A percentile compares a stretch with the other conserved stretches of the same genome.
phyloP scores from a whole-genome alignment of 192 early-diverging fungal genomes.

The Podila epigama region DNA sequence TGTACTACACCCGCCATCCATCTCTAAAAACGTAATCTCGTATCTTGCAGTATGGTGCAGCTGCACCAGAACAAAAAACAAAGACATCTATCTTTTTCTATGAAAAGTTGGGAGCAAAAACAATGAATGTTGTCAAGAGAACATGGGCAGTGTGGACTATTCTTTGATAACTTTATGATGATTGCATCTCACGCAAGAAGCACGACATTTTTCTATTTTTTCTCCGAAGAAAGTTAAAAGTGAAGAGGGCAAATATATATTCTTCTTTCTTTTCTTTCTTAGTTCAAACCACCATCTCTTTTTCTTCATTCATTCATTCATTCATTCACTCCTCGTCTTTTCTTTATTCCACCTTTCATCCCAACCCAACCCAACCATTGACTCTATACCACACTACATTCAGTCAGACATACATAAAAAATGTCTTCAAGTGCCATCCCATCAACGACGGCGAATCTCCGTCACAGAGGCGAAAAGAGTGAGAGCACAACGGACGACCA shows the following conservation, averaged over 20 bases:
- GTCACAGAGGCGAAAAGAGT: neutral
- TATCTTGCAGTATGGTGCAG: no score
- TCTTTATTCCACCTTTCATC: neutral
- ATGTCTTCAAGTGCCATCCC: neutral
- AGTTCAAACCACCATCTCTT: neutral
- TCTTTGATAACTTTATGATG: no score
- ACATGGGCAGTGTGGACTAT: no score
- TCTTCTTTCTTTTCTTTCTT: neutral
- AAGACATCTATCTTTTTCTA: no score
- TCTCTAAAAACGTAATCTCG: no score
- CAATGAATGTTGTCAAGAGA: no score
- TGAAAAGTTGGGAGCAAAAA: no score
- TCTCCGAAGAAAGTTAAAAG: neutral
- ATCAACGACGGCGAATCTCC: neutral
- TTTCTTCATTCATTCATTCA: neutral
- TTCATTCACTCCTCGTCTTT: neutral
- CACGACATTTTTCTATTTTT: constrained; percentile 4
- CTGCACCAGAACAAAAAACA: no score
- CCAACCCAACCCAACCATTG: neutral
- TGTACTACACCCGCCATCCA: no score
- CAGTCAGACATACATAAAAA: neutral
- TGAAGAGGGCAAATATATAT: neutral
- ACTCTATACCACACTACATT: neutral
- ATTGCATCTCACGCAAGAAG: neutral
- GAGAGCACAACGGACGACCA: neutral